Evolutionary conservation across 306 rosid genomes (phyloP), one percentile per base, ranked within the genome.

Genomic region (Calophaca sinica): DNA sequence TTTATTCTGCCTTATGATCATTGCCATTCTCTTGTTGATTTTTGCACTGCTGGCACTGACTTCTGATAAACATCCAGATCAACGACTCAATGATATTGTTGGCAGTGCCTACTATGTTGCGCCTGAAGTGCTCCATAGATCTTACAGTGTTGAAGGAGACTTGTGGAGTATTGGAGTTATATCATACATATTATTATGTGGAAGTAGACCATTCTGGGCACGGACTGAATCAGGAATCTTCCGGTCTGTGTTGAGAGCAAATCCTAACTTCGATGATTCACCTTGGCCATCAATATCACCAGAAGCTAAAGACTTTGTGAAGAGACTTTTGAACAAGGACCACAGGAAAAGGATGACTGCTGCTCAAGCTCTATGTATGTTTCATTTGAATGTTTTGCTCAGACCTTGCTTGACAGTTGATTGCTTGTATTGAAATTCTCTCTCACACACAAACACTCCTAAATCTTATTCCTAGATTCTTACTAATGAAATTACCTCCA

Each of bases 91-190:
- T 57, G 98, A 94, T 81, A 92, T 94, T 74, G 98, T 94, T 79
- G 98, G 98, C 60, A 94, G 98, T 80, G 98, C 98, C 26, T 94
- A 94, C 84, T 94, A 91, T 51, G 98, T 94, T 77, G 97, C 98
- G 20, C 97, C 98, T 58, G 98, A 94, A 80, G 98, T 94, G 48
- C 88, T 94, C 74, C 96, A 94, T 85, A 90, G 97, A 87, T 91
- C 98, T 38, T 94, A 94, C 76, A 86, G 89, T 73, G 79, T 86
- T 62, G 98, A 94, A 82, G 98, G 87, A 79, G 98, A 94, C 84
- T 77, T 91, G 72, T 94, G 98, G 98, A 94, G 98, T 79, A 84
- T 91, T 54, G 98, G 98, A 45, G 98, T 94, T 77, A 88, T 94
- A 83, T 88, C 97, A 2, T 94, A 94, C 76, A 94, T 94, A 77